phyloP scores from a whole-genome alignment of 768 basidiomycete species.

The Holtermannia corniformis region DNA sequence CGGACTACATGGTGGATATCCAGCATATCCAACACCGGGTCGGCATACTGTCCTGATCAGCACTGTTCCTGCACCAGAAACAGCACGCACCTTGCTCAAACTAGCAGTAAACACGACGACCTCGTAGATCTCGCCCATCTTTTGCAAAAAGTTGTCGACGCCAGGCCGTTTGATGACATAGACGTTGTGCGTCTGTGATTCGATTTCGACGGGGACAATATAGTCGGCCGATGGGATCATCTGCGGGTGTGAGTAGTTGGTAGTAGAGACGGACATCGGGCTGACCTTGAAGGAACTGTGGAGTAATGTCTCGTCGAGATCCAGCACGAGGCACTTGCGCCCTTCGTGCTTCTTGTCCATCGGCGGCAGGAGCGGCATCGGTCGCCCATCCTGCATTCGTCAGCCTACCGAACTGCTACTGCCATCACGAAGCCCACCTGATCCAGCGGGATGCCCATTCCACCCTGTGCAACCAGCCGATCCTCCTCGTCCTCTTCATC shows the following conservation, averaged over 20 bases:
- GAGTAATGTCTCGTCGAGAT: conserved; percentile 92
- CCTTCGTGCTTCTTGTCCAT: conserved; percentile 70
- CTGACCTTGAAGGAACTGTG: conserved; percentile 96
- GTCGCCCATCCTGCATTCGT: conserved; percentile 62
- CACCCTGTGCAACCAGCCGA: conserved; percentile 75
- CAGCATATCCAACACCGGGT: conserved; percentile 94
- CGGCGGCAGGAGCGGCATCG: conserved; percentile 78
- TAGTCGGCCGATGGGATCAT: conserved; percentile 91
- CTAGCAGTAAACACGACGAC: conserved; percentile 97
- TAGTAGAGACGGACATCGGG: background rate
- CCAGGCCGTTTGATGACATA: conserved; percentile 98
- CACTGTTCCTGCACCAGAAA: background rate
- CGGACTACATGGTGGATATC: conserved; percentile 85
- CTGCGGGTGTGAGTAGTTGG: conserved; percentile 45
- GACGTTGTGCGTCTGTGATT: conserved; percentile 96
- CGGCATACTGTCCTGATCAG: conserved; percentile 64
- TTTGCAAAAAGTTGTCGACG: conserved; percentile 90
- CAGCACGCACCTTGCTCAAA: conserved; percentile 71
- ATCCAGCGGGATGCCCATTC: conserved; percentile 88
- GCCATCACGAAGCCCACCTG: conserved; percentile 54
- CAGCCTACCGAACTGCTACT: background rate
- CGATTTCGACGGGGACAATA: conserved; percentile 97
- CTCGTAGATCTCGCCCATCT: conserved; percentile 98
- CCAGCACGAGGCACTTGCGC: conserved; percentile 89
- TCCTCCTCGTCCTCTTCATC: conserved; percentile 78